These are phyloP conservation scores for Exophiala sp. DNA, from an alignment of 2,329 filamentous ascomycete species.

Conservation along the genomic window DNA sequence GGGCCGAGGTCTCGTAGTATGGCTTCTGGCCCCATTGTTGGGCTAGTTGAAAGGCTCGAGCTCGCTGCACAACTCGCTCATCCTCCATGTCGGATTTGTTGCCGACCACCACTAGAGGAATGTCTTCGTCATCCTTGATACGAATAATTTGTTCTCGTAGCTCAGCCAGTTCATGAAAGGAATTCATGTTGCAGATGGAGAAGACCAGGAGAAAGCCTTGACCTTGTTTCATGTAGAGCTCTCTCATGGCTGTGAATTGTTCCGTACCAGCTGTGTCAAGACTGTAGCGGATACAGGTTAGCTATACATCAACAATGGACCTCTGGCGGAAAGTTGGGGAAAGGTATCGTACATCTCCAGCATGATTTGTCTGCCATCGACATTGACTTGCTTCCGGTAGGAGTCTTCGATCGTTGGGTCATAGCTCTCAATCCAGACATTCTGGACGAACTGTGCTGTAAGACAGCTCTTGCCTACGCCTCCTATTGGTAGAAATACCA, in stretches of 20 bases:
- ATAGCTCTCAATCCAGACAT: slow-evolving; percentile 90
- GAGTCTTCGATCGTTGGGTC: slow-evolving; percentile 87
- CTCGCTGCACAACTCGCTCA: slow-evolving; percentile 72
- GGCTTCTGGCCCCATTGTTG: slow-evolving; percentile 81
- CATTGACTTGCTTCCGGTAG: slow-evolving; percentile 81
- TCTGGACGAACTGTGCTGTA: slow-evolving; percentile 90
- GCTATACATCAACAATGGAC: slow-evolving; percentile 88
- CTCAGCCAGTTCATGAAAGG: slow-evolving; percentile 75
- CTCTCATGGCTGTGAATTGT: slow-evolving; percentile 68
- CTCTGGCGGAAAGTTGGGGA: slow-evolving; percentile 33
- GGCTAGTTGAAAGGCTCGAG: slow-evolving; percentile 78
- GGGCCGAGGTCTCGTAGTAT: slow-evolving; percentile 86
- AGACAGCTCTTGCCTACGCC: slow-evolving; percentile 91
- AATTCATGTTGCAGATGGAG: slow-evolving; percentile 81
- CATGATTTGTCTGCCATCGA: slow-evolving; percentile 85
- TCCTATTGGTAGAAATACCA: slow-evolving; percentile 49
- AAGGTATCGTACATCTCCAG: slow-evolving; percentile 70
- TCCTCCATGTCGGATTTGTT: slow-evolving; percentile 92
- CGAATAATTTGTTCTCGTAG: slow-evolving; percentile 85
- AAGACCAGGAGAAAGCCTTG: slow-evolving; percentile 91
- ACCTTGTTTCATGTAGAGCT: slow-evolving; percentile 89
- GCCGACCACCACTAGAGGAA: slow-evolving; percentile 85
- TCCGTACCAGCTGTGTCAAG: slow-evolving; percentile 89
- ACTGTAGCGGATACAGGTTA: slow-evolving; percentile 50
- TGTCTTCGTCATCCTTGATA: slow-evolving; percentile 81